Evolutionary conservation across 2,329 filamentous ascomycete species (phyloP).

Genomic region (Hypoxylon sp.): DNA sequence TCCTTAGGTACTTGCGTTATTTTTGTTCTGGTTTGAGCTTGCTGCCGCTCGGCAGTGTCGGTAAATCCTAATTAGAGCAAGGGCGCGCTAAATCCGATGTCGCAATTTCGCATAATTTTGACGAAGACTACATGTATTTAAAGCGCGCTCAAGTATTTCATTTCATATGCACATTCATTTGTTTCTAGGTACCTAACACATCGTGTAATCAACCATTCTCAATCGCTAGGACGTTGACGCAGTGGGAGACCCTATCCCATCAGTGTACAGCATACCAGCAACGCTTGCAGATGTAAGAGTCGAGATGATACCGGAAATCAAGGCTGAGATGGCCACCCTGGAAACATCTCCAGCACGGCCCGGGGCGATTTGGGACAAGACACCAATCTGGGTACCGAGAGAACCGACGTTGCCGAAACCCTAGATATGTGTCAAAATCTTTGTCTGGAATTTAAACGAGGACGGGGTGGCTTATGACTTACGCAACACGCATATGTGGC

Average conservation of each 20-base stretch:
- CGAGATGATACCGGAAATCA: slow-evolving; percentile 81
- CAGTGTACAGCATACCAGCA: slow-evolving; percentile 74
- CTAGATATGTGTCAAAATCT: slow-evolving; percentile 48
- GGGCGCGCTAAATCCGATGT: slow-evolving; percentile 1
- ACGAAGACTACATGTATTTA: slow-evolving; percentile 3
- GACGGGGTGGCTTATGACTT: slow-evolving; percentile 46
- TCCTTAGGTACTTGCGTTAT: not conserved
- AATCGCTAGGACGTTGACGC: slow-evolving; percentile 2
- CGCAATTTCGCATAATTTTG: slow-evolving; percentile 7
- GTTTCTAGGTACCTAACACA: not conserved
- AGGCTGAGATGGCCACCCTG: slow-evolving; percentile 79
- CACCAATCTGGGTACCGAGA: slow-evolving; percentile 90
- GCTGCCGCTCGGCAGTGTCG: not conserved
- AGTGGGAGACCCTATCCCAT: slow-evolving; percentile 27
- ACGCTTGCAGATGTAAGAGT: slow-evolving; percentile 84
- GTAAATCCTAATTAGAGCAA: not conserved
- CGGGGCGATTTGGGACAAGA: slow-evolving; percentile 84
- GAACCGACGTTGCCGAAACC: slow-evolving; percentile 89
- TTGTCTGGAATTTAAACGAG: not conserved
- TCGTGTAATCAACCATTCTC: not conserved
- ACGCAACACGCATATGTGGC: slow-evolving; percentile 86
- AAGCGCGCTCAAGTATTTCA: slow-evolving; percentile 1
- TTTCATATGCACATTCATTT: slow-evolving; percentile 22
- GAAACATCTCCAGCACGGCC: slow-evolving; percentile 80
- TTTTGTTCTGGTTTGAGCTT: not conserved